Evolutionary conservation across 495 filamentous ascomycete genomes (phyloP), one percentile per base, ranked within the genome.

Genomic region (Haplographium delicatum): DNA sequence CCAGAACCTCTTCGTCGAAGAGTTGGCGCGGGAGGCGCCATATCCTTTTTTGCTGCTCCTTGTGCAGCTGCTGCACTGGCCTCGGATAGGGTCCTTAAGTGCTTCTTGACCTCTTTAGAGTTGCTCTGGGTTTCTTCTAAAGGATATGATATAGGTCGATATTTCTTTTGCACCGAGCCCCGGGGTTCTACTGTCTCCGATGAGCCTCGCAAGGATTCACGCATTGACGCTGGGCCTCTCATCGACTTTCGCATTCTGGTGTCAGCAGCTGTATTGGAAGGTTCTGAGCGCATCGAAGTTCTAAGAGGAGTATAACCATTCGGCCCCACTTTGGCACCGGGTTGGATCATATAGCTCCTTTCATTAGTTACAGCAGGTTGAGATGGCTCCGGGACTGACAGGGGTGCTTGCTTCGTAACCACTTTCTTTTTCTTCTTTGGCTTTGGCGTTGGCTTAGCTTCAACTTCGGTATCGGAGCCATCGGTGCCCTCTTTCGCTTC

Each of bases 401-500:
- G 28, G n/a, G 26, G 6, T 11, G 28, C 26, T 2, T 46, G 23
- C 31, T 41, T 26, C 1, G 13, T 10, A 56, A 63, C 50, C 7
- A 31, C 24, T 26, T 44, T 57, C 50, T 58, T 65, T 28, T 65
- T 65, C 62, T 72, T 73, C 53, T 72, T 74, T 34, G 67, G 69
- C 51, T 67, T 71, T 25, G 61, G 59, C 45, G 60, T 63, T 2
- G 53, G 39, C 38, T 63, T 58, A 25, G 55, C 56, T 40, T 53
- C 56, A 19, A 51, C 34, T 54, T 64, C 42, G 10, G 72, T 66
- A 48, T 76, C 71, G 40, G 77, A 70, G 1, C 61, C 68, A 1
- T 70, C 72, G 8, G 69, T 74, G 28, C 72, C 71, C 47, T 73
- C 69, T 8, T 62, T 31, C 23, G 79, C 76, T 53, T 81, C 76